Evolutionary conservation across 2,329 filamentous ascomycete genomes (phyloP), one percentile per base, ranked within the genome.

Genomic region (Kalaharituber pfeilii): DNA sequence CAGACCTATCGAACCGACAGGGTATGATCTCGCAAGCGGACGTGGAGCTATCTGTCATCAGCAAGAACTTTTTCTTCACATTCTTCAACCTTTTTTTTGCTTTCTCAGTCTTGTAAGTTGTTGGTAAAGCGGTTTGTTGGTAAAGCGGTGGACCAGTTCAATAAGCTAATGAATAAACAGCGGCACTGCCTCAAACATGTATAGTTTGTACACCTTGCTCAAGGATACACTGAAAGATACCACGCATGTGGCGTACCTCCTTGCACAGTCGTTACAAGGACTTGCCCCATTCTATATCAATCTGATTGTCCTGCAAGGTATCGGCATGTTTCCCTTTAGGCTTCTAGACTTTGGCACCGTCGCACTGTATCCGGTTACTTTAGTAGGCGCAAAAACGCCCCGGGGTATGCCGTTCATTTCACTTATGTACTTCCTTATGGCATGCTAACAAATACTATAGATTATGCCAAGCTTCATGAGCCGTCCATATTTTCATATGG

Each of bases 71-170:
- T 71, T 94, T 96, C 74, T 98, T 98, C 67, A 88, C 84, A 8
- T 98, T 98, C 69, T 96, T 98, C 77, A 98, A 98, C 69, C 86
- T 96, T 55, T 98, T 98, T 69, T 77, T 96, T 51, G 79, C 96
- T 45, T 95, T 96, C 67, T 93, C 89, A 1, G 76, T 91, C 25
- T 84, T 94, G 58, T 61, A 55, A 55, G 59, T 57, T 9, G 18
- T 42, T 11, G 44, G 20, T 49, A 26, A 2, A 26, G 18, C 33
- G 11, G 13, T 36, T 24, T 18, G 22, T 5, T 27, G 18, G 27
- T 49, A n/a, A 27, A 9, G 7, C 13, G 33, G 8, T 6, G 13
- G 33, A 4, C 44, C 15, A 25, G 18, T 8, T 6, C 1, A 5
- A 7, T 15, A 47, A 47, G 4, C 30, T 27, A n/a, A 53, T n/a